Conservation (phyloP, 805 yeast species). For the Wickerhamomyces alni region DNA sequence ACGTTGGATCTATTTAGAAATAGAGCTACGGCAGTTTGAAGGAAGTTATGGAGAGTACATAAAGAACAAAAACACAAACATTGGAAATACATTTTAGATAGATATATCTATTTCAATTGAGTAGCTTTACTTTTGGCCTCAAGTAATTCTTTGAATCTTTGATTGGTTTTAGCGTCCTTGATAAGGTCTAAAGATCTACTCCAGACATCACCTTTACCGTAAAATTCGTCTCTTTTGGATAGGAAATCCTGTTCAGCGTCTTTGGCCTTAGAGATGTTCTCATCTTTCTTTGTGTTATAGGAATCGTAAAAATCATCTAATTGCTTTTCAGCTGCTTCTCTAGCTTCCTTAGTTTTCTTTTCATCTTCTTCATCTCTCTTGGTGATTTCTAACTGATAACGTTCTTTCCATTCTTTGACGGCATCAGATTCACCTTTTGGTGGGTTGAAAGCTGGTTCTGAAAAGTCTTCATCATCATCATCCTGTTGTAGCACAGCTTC, state of each 20-base stretch:
- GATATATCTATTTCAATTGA: slow-evolving; percentile 1
- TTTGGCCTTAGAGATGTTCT: slow-evolving; percentile 54
- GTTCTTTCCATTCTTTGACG: slow-evolving; percentile 72
- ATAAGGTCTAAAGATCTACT: slow-evolving; percentile 57
- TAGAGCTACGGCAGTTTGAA: slow-evolving; percentile 1
- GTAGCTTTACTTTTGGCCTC: slow-evolving; percentile 22
- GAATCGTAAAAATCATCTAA: slow-evolving; percentile 90
- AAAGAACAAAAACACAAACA: no score
- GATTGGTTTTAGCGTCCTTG: slow-evolving; percentile 28
- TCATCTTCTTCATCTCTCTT: slow-evolving; percentile 71
- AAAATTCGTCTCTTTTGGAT: slow-evolving; percentile 70
- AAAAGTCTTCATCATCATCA: slow-evolving; percentile 39
- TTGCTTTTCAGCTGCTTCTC: slow-evolving; percentile 71
- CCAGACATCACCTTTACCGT: slow-evolving; percentile 75
- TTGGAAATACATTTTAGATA: no score
- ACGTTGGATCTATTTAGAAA: slow-evolving; percentile 9
- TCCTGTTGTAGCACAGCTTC: slow-evolving; percentile 25
- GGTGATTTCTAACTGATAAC: slow-evolving; percentile 70
- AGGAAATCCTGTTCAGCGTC: slow-evolving; percentile 67
- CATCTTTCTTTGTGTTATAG: slow-evolving; percentile 79
- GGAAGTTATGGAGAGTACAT: no score
- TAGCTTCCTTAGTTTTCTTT: slow-evolving; percentile 57
- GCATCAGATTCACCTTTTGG: slow-evolving; percentile 46
- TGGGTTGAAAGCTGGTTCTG: slow-evolving; percentile 23
- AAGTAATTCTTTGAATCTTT: slow-evolving; percentile 24